phyloP scores from a whole-genome alignment of 192 early-diverging fungal genomes.

The Paraglomus occultum region DNA sequence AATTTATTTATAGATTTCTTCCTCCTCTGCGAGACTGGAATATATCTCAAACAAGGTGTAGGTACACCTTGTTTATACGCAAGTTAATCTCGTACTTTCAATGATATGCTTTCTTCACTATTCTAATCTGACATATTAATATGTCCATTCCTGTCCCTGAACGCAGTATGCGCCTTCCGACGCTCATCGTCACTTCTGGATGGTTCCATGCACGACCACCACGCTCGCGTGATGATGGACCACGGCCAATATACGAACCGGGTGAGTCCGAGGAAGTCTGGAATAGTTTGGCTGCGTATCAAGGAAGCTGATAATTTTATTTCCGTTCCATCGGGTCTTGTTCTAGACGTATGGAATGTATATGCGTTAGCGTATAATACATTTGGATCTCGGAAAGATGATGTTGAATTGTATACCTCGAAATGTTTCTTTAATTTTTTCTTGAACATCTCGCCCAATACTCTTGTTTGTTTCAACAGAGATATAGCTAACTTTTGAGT shows the following conservation, averaged over 20 bases:
- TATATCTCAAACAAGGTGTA: constrained; percentile 13
- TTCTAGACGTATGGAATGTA: neutral
- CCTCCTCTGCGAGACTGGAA: neutral
- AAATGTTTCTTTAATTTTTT: constrained; percentile 2
- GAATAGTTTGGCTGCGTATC: neutral
- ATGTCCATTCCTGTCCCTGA: too few relatives aligned
- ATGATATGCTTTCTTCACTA: too few relatives aligned
- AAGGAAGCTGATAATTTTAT: neutral
- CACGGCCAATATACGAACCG: neutral
- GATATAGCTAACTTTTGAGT: constrained; percentile 19
- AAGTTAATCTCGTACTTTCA: too few relatives aligned
- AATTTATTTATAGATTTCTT: constrained; percentile 13
- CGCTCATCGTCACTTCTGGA: too few relatives aligned
- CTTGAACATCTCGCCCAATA: constrained; percentile 19
- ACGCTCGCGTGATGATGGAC: neutral
- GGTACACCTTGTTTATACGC: neutral
- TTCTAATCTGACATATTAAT: too few relatives aligned
- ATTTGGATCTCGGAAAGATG: too few relatives aligned
- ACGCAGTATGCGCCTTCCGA: too few relatives aligned
- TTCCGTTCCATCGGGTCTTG: constrained; percentile 28
- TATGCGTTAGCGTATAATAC: too few relatives aligned
- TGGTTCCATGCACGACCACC: neutral
- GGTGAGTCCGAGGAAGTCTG: neutral
- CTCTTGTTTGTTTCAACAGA: constrained; percentile 3
- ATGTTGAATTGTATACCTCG: neutral